Base-by-base conservation (phyloP, 345 rosid genomes). In the Turritis glabra region DNA sequence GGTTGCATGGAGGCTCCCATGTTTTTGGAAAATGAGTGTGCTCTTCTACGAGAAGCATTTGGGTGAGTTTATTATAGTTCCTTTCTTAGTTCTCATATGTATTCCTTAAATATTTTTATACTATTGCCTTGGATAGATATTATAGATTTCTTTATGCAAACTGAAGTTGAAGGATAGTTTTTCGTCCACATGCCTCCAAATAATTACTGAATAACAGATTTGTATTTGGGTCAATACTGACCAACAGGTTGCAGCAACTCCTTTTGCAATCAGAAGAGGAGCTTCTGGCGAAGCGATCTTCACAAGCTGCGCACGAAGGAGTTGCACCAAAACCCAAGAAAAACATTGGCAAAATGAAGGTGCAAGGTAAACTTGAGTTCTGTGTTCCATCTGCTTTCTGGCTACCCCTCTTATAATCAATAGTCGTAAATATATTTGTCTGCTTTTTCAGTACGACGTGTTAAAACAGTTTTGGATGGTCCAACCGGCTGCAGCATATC, bases 1-100 rank as follows among this genome's bases (percentile, higher is more conserved):
- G 97, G 99, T 60, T 95, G 99, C 83, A 82, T 81, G 96, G 97
- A 95, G 79, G 97, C 99, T 83, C 99, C 99, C 15, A 82, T 87
- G 86, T 95, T 90, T 80, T 80, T 95, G 79, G 97, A 95, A 62
- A 87, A 92, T 73, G 99, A 95, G 82, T 95, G 99, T 81, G 87
- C 87, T 71, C 77, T 92, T 43, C 77, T 95, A 35, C 90, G 99
- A 62, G 93, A 92, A 67, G 76, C 93, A 74, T 95, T 95, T 75
- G 84, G 97, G 98, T 93, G 80, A 82, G 91, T 55, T 54, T 64
- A 61, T 41, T 59, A 37, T 41, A 23, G 8, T 11, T 23, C 5
- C 9, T 50, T 21, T 30, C 62, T 23, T 62, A 21, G 41, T 51
- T 47, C 14, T 62, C 47, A 23, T 55, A n/a, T 35, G 35, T 30